These are phyloP conservation scores for Pseudogymnoascus sp. DNA, from an alignment of 2,329 filamentous ascomycete genomes.

Conservation along the genomic window DNA sequence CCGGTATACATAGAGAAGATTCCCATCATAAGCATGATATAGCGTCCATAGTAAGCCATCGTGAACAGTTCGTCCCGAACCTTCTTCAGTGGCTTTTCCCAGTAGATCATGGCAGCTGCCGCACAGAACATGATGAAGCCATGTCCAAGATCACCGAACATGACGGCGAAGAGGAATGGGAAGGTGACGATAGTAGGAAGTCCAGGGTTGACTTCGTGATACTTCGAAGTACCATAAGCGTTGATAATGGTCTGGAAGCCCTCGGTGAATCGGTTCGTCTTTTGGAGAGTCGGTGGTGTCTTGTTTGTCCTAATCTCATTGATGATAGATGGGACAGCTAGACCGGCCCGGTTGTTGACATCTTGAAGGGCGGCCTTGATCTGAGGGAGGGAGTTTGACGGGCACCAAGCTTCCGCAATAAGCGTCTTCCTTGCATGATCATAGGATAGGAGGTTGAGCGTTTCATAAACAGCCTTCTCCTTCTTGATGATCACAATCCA, in stretches of 20 bases:
- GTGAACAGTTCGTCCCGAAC: conserved; percentile 87
- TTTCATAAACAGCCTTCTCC: conserved; percentile 96
- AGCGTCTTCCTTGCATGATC: conserved; percentile 92
- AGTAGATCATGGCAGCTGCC: conserved; percentile 90
- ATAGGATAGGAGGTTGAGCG: conserved; percentile 93
- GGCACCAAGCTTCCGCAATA: conserved; percentile 96
- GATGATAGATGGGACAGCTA: conserved; percentile 97
- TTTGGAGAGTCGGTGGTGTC: conserved; percentile 93
- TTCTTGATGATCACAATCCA: conserved; percentile 99
- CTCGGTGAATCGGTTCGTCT: conserved; percentile 97
- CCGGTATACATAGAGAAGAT: conserved; percentile 96
- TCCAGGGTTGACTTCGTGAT: conserved; percentile 93
- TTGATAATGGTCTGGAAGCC: conserved; percentile 99
- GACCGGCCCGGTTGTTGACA: conserved; percentile 89
- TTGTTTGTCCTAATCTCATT: conserved; percentile 97
- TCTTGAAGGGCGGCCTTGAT: conserved; percentile 94
- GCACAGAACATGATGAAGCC: conserved; percentile 81
- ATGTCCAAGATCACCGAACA: conserved; percentile 98
- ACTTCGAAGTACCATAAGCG: conserved; percentile 95
- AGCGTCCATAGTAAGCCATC: conserved; percentile 98
- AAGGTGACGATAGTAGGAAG: conserved; percentile 95
- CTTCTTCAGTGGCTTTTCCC: conserved; percentile 89
- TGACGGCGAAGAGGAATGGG: conserved; percentile 98
- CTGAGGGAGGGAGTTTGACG: conserved; percentile 78
- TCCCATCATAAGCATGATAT: conserved; percentile 98